A percentile compares a stretch with the other conserved stretches of the same genome.
phyloP scores from a whole-genome alignment of 306 rosid genomes.

The Sphenostylis stenocarpa region DNA sequence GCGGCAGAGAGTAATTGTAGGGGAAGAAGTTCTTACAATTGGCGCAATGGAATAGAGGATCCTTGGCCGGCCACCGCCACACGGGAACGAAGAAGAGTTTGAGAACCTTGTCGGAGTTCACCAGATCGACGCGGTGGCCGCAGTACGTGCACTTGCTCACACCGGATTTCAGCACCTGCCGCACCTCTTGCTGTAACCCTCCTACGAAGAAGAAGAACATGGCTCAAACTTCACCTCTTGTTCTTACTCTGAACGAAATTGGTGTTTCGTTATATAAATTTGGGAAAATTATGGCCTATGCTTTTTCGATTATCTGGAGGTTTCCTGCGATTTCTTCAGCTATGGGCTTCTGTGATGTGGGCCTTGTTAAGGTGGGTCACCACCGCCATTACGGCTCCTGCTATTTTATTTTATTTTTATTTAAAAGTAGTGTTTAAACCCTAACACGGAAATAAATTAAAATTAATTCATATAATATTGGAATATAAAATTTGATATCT shows the following conservation, averaged over 20 bases:
- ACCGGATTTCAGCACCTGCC: conserved; percentile 64
- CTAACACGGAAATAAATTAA: too few relatives aligned
- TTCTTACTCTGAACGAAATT: background rate
- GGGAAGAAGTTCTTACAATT: conserved; percentile 70
- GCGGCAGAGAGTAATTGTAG: conserved; percentile 44
- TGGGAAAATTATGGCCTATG: background rate
- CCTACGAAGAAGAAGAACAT: conserved; percentile 90
- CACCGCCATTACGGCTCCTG: too few relatives aligned
- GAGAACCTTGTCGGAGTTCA: conserved; percentile 76
- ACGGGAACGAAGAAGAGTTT: conserved; percentile 85
- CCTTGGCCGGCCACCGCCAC: conserved; percentile 86
- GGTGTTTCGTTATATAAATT: background rate
- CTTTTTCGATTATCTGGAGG: background rate
- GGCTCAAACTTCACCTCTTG: background rate
- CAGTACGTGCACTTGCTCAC: conserved; percentile 72
- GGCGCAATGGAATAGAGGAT: conserved; percentile 56
- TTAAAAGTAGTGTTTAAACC: too few relatives aligned
- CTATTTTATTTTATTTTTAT: too few relatives aligned
- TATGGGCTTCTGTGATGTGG: background rate
- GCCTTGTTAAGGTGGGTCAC: background rate
- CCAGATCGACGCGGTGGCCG: conserved; percentile 61
- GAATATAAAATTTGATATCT: too few relatives aligned
- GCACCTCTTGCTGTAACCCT: conserved; percentile 71
- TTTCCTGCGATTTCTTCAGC: background rate
- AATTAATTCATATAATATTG: too few relatives aligned